phyloP scores from a whole-genome alignment of 768 basidiomycete species.

The Podaxis carcinomalis region DNA sequence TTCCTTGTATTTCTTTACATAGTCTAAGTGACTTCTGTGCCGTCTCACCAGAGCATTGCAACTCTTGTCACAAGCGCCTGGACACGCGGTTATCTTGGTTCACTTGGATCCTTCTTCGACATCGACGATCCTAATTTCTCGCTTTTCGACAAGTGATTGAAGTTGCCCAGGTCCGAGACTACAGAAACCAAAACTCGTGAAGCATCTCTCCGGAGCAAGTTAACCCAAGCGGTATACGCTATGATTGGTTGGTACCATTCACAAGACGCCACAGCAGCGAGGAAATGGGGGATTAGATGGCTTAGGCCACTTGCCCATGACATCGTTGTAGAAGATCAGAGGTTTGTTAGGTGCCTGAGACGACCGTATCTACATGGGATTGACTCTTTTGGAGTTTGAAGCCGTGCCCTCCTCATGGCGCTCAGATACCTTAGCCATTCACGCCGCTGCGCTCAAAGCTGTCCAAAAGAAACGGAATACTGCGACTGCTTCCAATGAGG shows the following conservation, averaged over 20 bases:
- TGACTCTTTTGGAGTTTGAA: neutral
- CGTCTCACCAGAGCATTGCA: constrained; percentile 12
- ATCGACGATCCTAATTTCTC: constrained; percentile 1
- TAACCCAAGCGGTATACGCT: constrained; percentile 15
- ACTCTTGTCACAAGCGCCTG: constrained; percentile 17
- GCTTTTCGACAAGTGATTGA: neutral
- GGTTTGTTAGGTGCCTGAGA: neutral
- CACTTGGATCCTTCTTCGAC: constrained; percentile 19
- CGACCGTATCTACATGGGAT: neutral
- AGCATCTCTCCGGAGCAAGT: constrained; percentile 1
- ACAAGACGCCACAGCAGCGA: constrained; percentile 13
- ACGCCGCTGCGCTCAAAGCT: constrained; percentile 4
- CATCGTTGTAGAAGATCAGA: constrained; percentile 10
- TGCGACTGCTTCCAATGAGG: neutral
- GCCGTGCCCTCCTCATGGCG: constrained; percentile 7
- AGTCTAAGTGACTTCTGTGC: neutral
- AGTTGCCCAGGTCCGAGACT: neutral
- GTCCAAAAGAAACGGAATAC: neutral
- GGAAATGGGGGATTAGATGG: constrained; percentile 19
- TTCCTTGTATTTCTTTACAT: neutral
- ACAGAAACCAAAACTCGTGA: neutral
- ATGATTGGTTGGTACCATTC: constrained; percentile 23
- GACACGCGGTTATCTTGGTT: constrained; percentile 19
- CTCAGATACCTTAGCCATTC: constrained; percentile 10
- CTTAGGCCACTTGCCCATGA: constrained; percentile 18